A percentile compares a stretch with the other conserved stretches of the same genome.
Evolutionary conservation across 257 asterid species (phyloP).

Genomic region (Solanum pennellii): DNA sequence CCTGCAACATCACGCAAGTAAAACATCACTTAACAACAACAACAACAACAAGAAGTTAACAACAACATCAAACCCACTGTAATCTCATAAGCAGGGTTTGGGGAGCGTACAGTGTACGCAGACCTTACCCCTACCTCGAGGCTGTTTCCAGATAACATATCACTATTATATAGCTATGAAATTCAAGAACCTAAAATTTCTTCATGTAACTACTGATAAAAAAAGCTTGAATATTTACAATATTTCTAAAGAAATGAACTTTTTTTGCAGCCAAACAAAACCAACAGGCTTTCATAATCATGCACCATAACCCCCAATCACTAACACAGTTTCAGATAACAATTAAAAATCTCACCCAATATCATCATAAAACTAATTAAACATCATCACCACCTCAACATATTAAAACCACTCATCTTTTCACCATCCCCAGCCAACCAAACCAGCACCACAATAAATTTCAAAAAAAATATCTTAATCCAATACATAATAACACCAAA

Average conservation of each 20-base stretch:
- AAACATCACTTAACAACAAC: background rate
- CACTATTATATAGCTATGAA: background rate
- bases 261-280: background rate
- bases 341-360: background rate
- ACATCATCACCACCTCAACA: background rate
- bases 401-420: background rate
- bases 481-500: background rate
- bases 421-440: background rate
- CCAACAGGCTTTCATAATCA: background rate
- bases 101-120: background rate
- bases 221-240: background rate
- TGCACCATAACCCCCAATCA: background rate
- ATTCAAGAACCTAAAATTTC: background rate
- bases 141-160: background rate
- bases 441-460: background rate
- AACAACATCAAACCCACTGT: background rate
- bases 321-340: background rate
- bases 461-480: background rate
- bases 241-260: background rate
- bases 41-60: too few relatives aligned
- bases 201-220: background rate
- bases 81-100: background rate
- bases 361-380: background rate
- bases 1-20: conserved; percentile 8
- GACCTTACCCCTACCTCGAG: background rate